Base-by-base conservation (phyloP, 306 rosid genomes). In the Begonia loranthoides region DNA sequence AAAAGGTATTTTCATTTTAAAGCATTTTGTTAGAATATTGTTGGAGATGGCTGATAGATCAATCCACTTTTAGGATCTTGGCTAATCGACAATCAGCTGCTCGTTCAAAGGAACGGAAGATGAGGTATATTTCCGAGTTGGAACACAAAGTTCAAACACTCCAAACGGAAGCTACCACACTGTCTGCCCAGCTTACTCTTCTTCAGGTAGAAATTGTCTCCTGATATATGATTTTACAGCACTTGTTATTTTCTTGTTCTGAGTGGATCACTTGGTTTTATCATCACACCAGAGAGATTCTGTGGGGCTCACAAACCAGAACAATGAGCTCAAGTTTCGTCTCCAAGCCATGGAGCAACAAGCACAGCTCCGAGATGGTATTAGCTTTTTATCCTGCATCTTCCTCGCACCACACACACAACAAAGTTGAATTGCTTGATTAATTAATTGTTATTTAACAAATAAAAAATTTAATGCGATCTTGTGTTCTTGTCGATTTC, bases 311-410 rank as follows among this genome's bases (percentile, higher is more conserved):
- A 70, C 81, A n/a, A 89, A 66, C 76, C 90, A 89, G 72, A 85
- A 85, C 59, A 76, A 76, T 54, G 97, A 89, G 76, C 70, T 89
- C 76, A 89, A 89, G 79, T 89, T 89, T 64, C 97, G 95, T 60
- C 95, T 89, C 66, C 97, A 89, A 68, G 83, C 97, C 69, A 84
- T 89, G 97, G 94, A 89, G 62, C 97, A 89, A 48, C 97, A 85
- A 70, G 97, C 95, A 13, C 93, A 82, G 67, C 87, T 89, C 33
- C 77, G 93, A 71, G 97, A 89, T 72, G 97, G 97, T 89, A 89
- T 22, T 8, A 50, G 17, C 44, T 19, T 39, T 55, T 66, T 15
- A 41, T 16, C 62, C 64, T 48, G 12, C 55, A 48, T 13, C 14
- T 11, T 41, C 24, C 36, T 34, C 17, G 14, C 49, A 17, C 19